A percentile compares a stretch with the other conserved stretches of the same genome.
Conservation (phyloP, 2,329 filamentous ascomycete species). For the Cephalotrichum gorgonifer region DNA sequence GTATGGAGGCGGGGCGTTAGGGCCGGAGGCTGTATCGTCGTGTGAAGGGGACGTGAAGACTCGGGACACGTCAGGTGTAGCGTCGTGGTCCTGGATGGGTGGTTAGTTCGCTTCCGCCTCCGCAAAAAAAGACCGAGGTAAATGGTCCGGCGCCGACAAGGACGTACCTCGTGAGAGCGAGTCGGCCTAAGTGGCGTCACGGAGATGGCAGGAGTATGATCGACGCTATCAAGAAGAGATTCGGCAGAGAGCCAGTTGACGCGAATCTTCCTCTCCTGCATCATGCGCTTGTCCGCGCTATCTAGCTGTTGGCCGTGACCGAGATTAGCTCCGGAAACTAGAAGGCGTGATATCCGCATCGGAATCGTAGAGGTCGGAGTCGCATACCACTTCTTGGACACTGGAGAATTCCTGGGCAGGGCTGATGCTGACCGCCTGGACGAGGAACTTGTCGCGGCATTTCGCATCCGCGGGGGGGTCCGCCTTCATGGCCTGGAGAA, state of each 20-base stretch:
- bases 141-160: not conserved
- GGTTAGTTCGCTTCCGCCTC: not conserved
- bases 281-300: conserved; percentile 63
- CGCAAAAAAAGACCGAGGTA: not conserved
- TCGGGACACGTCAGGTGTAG: conserved; percentile 32
- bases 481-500: conserved; percentile 96
- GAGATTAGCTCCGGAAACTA: conserved; percentile 14
- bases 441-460: conserved; percentile 96
- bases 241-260: conserved; percentile 63
- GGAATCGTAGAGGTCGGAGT: not conserved
- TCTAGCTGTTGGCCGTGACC: conserved; percentile 51
- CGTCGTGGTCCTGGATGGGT: conserved; percentile 18
- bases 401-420: conserved; percentile 76
- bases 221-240: not conserved
- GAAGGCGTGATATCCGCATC: not conserved
- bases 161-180: conserved; percentile 29
- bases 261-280: conserved; percentile 93
- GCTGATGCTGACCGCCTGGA: conserved; percentile 80
- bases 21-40: conserved; percentile 19
- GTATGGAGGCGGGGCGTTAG: conserved; percentile 21
- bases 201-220: conserved; percentile 10
- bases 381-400: conserved; percentile 6
- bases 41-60: conserved; percentile 33
- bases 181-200: conserved; percentile 31
- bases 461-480: conserved; percentile 78